phyloP scores from a whole-genome alignment of 352 stramenopile genomes.

The Pythium aphanidermatum region DNA sequence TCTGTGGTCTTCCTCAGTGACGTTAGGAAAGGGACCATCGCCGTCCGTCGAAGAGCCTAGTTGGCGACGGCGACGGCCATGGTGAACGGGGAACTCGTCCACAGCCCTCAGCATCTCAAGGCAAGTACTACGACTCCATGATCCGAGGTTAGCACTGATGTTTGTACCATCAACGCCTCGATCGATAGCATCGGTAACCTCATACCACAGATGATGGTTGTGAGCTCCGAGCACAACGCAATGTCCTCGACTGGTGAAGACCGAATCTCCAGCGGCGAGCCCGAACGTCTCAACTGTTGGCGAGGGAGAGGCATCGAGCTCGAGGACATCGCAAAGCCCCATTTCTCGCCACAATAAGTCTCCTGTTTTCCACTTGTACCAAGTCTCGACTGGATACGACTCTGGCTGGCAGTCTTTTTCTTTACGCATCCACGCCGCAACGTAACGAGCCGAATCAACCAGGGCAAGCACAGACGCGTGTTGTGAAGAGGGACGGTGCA shows the following conservation, averaged over 20 bases:
- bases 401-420: too few species aligned
- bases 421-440: too few species aligned
- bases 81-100: slow-evolving; percentile 19
- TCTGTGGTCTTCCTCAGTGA: background rate
- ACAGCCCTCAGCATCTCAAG: slow-evolving; percentile 8
- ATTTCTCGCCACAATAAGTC: slow-evolving; percentile 14
- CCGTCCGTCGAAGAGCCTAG: too few species aligned
- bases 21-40: background rate
- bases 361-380: slow-evolving; percentile 2
- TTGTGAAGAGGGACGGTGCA: slow-evolving; percentile 13
- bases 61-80: background rate
- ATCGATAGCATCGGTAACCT: slow-evolving; percentile 16
- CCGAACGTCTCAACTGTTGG: slow-evolving; percentile 30
- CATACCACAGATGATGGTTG: slow-evolving; percentile 69
- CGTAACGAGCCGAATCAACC: slow-evolving; percentile 9
- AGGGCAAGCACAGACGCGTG: slow-evolving; percentile 34
- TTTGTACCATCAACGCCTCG: background rate
- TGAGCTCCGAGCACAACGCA: slow-evolving; percentile 51
- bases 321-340: slow-evolving; percentile 4
- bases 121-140: slow-evolving; percentile 32
- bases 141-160: slow-evolving; percentile 1
- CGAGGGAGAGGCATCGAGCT: slow-evolving; percentile 25
- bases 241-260: slow-evolving; percentile 57
- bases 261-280: slow-evolving; percentile 33
- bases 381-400: too few species aligned